Evolutionary conservation across 2,329 filamentous ascomycete species (phyloP).

Genomic region (Diplodia sapinea): DNA sequence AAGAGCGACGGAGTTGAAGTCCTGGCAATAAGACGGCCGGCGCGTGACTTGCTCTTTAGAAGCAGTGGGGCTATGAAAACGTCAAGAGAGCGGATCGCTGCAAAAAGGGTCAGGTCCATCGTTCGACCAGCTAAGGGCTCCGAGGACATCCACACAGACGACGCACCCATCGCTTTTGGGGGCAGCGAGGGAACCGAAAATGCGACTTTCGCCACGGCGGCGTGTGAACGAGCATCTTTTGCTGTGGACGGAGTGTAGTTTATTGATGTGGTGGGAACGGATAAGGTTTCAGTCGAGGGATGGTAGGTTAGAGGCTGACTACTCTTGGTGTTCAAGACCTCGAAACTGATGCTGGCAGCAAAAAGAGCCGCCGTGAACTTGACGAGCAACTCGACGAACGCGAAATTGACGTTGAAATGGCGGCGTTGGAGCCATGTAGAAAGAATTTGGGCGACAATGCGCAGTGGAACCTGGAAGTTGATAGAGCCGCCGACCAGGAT

Average conservation of each 20-base stretch:
- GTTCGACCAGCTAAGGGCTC: constrained; percentile 69
- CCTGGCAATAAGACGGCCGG: constrained; percentile 59
- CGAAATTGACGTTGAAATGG: background rate
- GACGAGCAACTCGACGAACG: background rate
- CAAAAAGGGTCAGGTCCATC: constrained; percentile 82
- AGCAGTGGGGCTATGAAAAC: constrained; percentile 62
- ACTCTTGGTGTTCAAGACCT: constrained; percentile 53
- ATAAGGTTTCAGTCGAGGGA: background rate
- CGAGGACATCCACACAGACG: constrained; percentile 31
- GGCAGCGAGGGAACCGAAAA: constrained; percentile 19
- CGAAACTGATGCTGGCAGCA: constrained; percentile 58
- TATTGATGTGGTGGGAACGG: background rate
- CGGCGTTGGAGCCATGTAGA: constrained; percentile 13
- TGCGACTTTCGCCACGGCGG: constrained; percentile 5
- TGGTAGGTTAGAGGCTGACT: constrained; percentile 18
- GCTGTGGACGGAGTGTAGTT: background rate
- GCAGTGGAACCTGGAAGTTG: constrained; percentile 48
- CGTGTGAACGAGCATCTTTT: constrained; percentile 8
- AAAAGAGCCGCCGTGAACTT: constrained; percentile 53
- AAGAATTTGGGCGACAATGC: background rate
- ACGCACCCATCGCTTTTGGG: constrained; percentile 34
- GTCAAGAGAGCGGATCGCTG: constrained; percentile 73
- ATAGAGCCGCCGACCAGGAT: constrained; percentile 59
- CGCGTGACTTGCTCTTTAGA: constrained; percentile 34
- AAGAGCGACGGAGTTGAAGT: constrained; percentile 66